A percentile compares a stretch with the other conserved stretches of the same genome.
These are phyloP conservation scores for Globisporangium splendens DNA, from an alignment of 352 stramenopile species.

Conservation along the genomic window DNA sequence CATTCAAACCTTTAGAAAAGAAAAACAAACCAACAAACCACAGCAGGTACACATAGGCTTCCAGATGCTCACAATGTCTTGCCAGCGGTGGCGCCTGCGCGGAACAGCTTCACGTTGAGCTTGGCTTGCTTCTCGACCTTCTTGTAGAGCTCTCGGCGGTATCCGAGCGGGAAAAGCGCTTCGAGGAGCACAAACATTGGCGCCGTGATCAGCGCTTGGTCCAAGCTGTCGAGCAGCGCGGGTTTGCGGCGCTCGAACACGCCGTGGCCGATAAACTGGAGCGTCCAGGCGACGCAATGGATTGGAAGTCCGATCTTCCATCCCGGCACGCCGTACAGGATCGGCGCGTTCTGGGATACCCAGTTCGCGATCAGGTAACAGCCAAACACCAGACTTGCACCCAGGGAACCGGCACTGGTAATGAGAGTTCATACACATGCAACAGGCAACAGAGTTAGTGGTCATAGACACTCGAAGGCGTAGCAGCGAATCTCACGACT, in stretches of 20 bases:
- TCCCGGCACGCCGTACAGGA: constrained; percentile 28
- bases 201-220: constrained; percentile 77
- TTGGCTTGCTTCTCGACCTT: constrained; percentile 54
- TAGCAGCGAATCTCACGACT: too few relatives aligned
- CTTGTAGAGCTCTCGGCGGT: constrained; percentile 62
- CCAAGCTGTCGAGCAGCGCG: constrained; percentile 79
- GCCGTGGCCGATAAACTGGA: constrained; percentile 84
- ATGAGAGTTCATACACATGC: background rate
- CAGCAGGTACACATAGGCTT: background rate
- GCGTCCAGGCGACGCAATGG: constrained; percentile 65
- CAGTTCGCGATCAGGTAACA: constrained; percentile 60
- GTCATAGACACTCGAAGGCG: too few relatives aligned
- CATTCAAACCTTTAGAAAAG: background rate
- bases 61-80: constrained; percentile 25
- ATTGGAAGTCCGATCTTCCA: constrained; percentile 57
- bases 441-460: background rate
- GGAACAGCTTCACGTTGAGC: constrained; percentile 64
- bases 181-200: constrained; percentile 88
- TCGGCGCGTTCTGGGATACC: constrained; percentile 33
- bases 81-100: constrained; percentile 16
- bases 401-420: constrained; percentile 44
- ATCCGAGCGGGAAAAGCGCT: constrained; percentile 71
- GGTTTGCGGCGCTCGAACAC: constrained; percentile 85
- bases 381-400: constrained; percentile 45
- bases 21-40: background rate